Percentiles rank a stretch among this genome's conserved stretches.
Evolutionary conservation across 1,284 basidiomycete genomes (phyloP).

Genomic region (Puccinia polysora): DNA sequence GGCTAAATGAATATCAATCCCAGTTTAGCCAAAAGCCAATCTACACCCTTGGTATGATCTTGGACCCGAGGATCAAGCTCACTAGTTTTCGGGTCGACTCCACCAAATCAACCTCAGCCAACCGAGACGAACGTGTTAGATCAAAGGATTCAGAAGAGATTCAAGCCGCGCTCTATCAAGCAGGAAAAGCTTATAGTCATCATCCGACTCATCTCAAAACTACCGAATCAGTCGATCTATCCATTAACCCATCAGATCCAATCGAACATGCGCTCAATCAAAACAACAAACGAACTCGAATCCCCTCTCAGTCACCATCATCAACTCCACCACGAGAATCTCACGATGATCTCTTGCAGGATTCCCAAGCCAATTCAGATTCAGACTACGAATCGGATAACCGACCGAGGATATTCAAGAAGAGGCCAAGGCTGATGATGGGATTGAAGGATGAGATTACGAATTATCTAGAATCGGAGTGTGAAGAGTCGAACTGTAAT

Average conservation of each 20-base stretch:
- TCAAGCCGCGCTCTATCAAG: neutral
- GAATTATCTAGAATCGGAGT: slow-evolving; percentile 11
- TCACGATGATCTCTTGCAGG: too few species aligned
- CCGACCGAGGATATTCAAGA: slow-evolving; percentile 19
- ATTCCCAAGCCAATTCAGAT: neutral
- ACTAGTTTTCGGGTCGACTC: slow-evolving; percentile 5
- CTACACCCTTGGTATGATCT: slow-evolving; percentile 11
- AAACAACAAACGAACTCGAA: neutral
- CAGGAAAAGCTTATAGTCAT: neutral
- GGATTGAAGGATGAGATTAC: slow-evolving; percentile 14
- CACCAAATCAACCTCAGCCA: neutral
- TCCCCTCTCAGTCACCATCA: neutral
- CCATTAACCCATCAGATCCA: neutral
- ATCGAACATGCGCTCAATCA: neutral
- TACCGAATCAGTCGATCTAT: neutral
- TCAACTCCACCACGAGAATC: too few species aligned
- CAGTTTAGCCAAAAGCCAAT: neutral
- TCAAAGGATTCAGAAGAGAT: neutral
- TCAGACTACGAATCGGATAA: slow-evolving; percentile 5
- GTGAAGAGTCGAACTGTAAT: slow-evolving; percentile 11
- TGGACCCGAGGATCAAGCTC: slow-evolving; percentile 18
- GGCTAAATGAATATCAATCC: neutral
- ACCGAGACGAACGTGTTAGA: neutral
- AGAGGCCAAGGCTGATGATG: slow-evolving; percentile 18
- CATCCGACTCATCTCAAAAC: neutral